Conservation (phyloP, 164 flowering plant species). For the Annona squamosa region DNA sequence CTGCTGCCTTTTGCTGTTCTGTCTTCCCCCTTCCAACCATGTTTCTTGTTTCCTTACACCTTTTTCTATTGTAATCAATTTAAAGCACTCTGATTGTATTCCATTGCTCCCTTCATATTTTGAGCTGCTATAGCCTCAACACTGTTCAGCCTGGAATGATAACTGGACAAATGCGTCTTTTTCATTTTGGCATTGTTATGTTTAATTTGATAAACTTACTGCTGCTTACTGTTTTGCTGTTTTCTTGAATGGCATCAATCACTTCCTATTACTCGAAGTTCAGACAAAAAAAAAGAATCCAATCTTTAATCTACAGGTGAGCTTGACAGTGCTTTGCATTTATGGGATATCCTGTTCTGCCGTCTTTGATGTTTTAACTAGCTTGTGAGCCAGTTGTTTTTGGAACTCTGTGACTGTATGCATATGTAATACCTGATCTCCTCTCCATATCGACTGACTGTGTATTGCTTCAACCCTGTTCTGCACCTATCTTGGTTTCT, state of each 20-base stretch:
- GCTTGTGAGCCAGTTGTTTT: too few species aligned
- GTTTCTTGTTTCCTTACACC: neutral
- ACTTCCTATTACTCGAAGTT: too few species aligned
- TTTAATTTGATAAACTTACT: neutral
- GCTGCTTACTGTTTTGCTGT: neutral
- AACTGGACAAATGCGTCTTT: neutral
- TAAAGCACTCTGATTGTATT: constrained; percentile 2
- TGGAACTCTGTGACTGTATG: too few species aligned
- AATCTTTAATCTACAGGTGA: neutral
- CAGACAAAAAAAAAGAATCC: neutral
- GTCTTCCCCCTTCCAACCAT: neutral
- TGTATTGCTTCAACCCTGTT: too few species aligned
- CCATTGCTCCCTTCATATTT: constrained; percentile 1
- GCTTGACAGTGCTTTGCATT: too few species aligned
- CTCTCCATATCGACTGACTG: too few species aligned
- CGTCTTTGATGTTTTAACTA: too few species aligned
- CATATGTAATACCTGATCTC: too few species aligned
- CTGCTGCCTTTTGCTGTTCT: constrained; percentile 1
- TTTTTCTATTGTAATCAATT: constrained; percentile 10
- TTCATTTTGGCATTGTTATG: neutral
- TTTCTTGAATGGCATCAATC: neutral
- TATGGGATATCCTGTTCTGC: too few species aligned
- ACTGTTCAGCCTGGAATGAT: neutral
- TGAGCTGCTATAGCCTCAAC: neutral
- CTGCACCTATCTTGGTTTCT: too few species aligned